Evolutionary conservation across 257 asterid species (phyloP).

Genomic region (Solanum peruvianum): DNA sequence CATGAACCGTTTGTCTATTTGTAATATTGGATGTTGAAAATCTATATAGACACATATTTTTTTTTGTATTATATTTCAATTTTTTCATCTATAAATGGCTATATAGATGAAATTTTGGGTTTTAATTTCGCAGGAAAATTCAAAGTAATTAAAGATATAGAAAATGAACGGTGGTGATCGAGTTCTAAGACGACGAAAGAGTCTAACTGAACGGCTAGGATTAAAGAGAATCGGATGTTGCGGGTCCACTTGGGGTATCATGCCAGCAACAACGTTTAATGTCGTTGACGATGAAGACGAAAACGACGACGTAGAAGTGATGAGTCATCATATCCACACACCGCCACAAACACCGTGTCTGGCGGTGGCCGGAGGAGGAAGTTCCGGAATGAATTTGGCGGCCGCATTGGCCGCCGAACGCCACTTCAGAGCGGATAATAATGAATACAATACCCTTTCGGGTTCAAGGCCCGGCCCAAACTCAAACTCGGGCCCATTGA

Average conservation of each 20-base stretch:
- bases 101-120: conserved; percentile 31
- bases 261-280: conserved; percentile 27
- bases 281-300: conserved; percentile 29
- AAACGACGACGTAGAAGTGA: background rate
- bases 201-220: conserved; percentile 62
- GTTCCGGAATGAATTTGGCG: conserved; percentile 63
- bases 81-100: background rate
- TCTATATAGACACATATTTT: background rate
- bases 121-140: conserved; percentile 39
- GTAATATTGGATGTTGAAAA: background rate
- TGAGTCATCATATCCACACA: background rate
- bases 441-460: background rate
- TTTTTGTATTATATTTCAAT: background rate
- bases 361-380: background rate
- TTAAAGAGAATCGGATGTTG: conserved; percentile 50
- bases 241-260: conserved; percentile 47
- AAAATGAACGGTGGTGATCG: conserved; percentile 50
- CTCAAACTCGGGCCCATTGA: background rate
- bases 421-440: conserved; percentile 29
- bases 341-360: conserved; percentile 16
- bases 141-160: background rate
- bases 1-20: background rate
- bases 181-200: conserved; percentile 34
- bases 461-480: background rate
- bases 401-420: conserved; percentile 81